Evolutionary conservation across 2,329 filamentous ascomycete species (phyloP).

Genomic region (Fusarium vanettenii): DNA sequence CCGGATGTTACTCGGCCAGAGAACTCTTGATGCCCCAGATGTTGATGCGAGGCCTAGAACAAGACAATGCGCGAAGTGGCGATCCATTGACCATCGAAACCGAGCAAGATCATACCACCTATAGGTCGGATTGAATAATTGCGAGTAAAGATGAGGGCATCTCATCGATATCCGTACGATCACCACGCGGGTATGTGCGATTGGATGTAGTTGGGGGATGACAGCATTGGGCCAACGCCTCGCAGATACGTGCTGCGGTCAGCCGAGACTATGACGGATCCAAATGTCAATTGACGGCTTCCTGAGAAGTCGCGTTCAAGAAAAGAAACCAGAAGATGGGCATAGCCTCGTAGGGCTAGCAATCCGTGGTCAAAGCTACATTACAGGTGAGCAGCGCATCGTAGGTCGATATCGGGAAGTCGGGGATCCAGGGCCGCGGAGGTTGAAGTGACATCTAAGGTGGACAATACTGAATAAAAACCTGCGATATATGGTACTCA

Average conservation of each 20-base stretch:
- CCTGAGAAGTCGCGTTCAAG: not conserved
- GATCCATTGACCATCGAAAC: not conserved
- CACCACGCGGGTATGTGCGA: not conserved
- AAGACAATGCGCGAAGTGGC: not conserved
- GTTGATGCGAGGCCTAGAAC: not conserved
- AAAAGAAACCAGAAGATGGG: not conserved
- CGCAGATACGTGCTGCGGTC: not conserved
- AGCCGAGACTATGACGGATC: not conserved
- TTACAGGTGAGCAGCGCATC: not conserved
- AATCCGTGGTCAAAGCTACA: not conserved
- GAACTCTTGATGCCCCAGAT: not conserved
- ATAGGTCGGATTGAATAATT: not conserved
- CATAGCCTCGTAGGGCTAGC: constrained; percentile 1
- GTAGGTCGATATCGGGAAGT: not conserved
- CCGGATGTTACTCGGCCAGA: not conserved
- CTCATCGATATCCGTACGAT: not conserved
- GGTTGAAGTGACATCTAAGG: not conserved
- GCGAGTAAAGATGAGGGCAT: not conserved
- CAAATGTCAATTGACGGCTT: not conserved
- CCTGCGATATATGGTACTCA: not conserved
- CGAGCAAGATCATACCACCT: not conserved
- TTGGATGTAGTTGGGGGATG: not conserved
- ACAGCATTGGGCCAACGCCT: not conserved
- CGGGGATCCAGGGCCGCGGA: not conserved
- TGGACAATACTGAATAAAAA: not conserved